Evolutionary conservation across 2,329 filamentous ascomycete genomes (phyloP), one percentile per base, ranked within the genome.

Genomic region (Thelonectria discophora): DNA sequence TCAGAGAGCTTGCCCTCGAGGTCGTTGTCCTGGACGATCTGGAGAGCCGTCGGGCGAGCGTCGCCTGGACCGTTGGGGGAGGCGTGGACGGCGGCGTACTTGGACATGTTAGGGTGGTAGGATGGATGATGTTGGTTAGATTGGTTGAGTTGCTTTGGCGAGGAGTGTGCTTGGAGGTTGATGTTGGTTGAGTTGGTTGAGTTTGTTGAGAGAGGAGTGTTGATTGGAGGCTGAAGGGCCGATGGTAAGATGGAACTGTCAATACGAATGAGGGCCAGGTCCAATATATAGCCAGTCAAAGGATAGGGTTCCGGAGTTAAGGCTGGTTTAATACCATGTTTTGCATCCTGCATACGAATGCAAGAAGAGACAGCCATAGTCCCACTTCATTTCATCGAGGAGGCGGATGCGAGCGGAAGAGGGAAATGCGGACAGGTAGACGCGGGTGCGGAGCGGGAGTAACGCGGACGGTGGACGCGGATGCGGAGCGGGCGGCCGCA

Each of bases 1-100:
- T 32, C 34, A 11, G 17, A 27, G 12, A 56, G 45, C 12, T 42
- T 49, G 6, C 34, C 43, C 27, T 56, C 53, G 20, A 56, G 56
- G 27, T 63, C 62, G 42, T 68, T 27, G 39, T 63, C 57, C 8
- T 45, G 20, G 42, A 62, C 55, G n/a, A 65, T 63, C 24, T 60
- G 62, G 13, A 58, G 51, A 20, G 59, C 62, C 8, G 64, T 66
- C 4, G 64, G 64, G 15, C 64, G 58, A 15, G 50, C 49, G 40
- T 63, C 62, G 17, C 64, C 64, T 2, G 59, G 51, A 2, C 63
- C 60, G 3, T 55, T 20, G 11, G 58, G 63, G 17, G 55, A 45
- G 17, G n/a, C 32, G 34, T 64, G 58, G 10, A 40, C 43, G 7
- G 60, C 9, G 17, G 45, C 21, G 52, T 62, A 63, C 20, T 45